phyloP scores from a whole-genome alignment of 768 basidiomycete genomes.

The Boletus rubescentipes region DNA sequence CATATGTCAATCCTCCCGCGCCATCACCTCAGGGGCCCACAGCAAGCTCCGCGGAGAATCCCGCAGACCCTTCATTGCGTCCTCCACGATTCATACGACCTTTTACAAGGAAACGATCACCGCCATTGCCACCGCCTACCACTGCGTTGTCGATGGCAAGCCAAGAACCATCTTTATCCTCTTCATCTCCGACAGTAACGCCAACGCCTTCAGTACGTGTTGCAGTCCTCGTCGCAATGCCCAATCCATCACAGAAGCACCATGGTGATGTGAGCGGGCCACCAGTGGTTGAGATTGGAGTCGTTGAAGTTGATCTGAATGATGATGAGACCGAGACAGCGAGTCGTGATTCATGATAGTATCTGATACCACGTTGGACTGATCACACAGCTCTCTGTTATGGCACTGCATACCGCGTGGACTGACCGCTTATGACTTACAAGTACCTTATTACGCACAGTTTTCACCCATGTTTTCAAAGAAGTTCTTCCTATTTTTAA shows the following conservation, averaged over 20 bases:
- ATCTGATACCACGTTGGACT: constrained; percentile 1
- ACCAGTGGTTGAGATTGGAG: constrained; percentile 36
- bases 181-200: constrained; percentile 10
- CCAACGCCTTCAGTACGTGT: constrained; percentile 33
- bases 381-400: background rate
- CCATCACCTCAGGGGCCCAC: constrained; percentile 3
- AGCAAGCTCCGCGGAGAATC: background rate
- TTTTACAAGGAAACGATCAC: constrained; percentile 14
- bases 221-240: constrained; percentile 48
- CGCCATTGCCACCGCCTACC: constrained; percentile 13
- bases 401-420: constrained; percentile 1
- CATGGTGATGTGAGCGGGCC: constrained; percentile 23
- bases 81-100: constrained; percentile 16
- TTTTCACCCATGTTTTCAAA: background rate
- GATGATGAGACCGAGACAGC: background rate
- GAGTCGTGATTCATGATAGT: constrained; percentile 11
- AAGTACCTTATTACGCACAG: constrained; percentile 6
- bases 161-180: background rate
- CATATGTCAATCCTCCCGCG: constrained; percentile 16
- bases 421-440: background rate
- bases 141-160: constrained; percentile 3
- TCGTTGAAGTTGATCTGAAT: constrained; percentile 20
- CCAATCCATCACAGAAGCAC: constrained; percentile 14
- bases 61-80: constrained; percentile 6
- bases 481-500: background rate